Evolutionary conservation across 805 yeast species (phyloP), one percentile per base, ranked within the genome.

Genomic region (Barnettozyma californica): DNA sequence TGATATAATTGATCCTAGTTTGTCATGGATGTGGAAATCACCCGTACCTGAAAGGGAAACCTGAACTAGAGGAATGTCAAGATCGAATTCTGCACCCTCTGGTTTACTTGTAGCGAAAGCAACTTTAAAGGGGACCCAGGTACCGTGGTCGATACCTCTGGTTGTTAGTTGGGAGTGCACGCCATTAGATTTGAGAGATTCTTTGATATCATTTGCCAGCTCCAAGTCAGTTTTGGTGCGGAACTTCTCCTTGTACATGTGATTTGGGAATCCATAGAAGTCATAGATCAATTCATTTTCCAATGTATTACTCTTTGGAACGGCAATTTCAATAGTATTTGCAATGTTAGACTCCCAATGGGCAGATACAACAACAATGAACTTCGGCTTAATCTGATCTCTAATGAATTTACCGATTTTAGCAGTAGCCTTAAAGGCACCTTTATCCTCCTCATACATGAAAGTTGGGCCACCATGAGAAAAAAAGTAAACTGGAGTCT

Each of bases 391-490:
- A 54, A 79, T 61, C 16, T 60, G 57, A 1, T 67, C 61, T 43
- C 71, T 69, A 53, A 87, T 80, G 35, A 67, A 64, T 16, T 62
- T 53, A 3, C 95, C 95, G 7, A 83, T 51, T 20, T 65, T 55
- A 42, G 70, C 65, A 7, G 81, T 71, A 5, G 67, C 68, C 21
- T 71, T 68, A 70, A 76, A 84, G 0, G 92, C 91, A 5, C 87
- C 87, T 2, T 46, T 45, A 48, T 77, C 73, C 34, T 71, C 65
- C 33, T 69, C 62, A 56, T 83, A 82, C 71, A 85, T 77, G 62
- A 87, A 84, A 1, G 86, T 80, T 8, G 95, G 95, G 0, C 91
- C 94, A 8, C 95, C 95, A 66, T 87, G 95, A n/a, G 88, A 80
- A 39, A 85, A 61, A 63, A 86, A 87, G 61, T 68, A 84, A 1